Conservation (phyloP, 1,139 yeast genomes). For the Yamadazyma sp. region DNA sequence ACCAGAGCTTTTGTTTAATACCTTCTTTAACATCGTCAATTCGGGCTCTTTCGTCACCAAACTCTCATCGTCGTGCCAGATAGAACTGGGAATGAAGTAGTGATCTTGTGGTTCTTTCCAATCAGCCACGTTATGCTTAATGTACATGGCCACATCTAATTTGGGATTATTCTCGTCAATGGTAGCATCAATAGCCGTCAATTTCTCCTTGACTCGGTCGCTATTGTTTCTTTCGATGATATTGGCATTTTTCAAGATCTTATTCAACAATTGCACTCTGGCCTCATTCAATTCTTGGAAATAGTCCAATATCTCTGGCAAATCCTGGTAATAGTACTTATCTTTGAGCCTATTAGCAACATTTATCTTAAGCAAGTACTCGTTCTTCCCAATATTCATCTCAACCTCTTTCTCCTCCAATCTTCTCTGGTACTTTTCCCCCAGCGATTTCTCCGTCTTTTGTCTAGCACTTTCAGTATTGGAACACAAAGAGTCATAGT, state of each 20-base stretch:
- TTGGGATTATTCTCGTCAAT: constrained; percentile 71
- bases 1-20: constrained; percentile 50
- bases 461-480: constrained; percentile 78
- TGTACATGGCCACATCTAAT: constrained; percentile 86
- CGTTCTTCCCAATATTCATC: constrained; percentile 86
- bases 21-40: constrained; percentile 61
- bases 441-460: constrained; percentile 59
- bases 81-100: constrained; percentile 80
- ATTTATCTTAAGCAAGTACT: constrained; percentile 75
- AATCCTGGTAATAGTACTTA: constrained; percentile 88
- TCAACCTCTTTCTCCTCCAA: constrained; percentile 64
- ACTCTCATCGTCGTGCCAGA: constrained; percentile 96
- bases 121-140: constrained; percentile 72
- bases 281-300: constrained; percentile 83
- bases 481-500: constrained; percentile 78
- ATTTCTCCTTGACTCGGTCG: constrained; percentile 51
- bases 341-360: constrained; percentile 90
- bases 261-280: constrained; percentile 71
- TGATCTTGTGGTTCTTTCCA: constrained; percentile 92
- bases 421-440: constrained; percentile 60
- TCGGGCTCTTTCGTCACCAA: constrained; percentile 66
- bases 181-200: constrained; percentile 55
- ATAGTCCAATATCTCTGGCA: constrained; percentile 87
- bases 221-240: constrained; percentile 60
- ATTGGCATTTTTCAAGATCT: constrained; percentile 64